Base-by-base conservation (phyloP, 306 rosid species). In the Lathyrus sativus region DNA sequence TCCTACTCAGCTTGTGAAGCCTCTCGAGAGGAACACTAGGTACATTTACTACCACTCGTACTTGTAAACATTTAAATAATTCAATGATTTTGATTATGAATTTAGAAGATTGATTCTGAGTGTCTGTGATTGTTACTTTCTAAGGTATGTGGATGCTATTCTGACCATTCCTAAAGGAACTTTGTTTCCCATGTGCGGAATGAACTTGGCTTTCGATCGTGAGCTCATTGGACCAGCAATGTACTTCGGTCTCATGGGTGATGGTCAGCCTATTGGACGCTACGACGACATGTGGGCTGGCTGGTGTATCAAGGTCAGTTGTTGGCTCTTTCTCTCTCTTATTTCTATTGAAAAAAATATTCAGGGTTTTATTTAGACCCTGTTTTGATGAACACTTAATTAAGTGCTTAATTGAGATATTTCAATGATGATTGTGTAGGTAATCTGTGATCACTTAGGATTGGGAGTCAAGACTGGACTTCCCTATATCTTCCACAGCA, bases 211-310 rank as follows among this genome's bases (percentile, higher is more conserved):
- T 58, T 91, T 91, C 14, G 89, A 91, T 42, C 92, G 95, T 11
- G 92, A 91, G 4, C 92, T 91, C 65, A 86, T 91, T 1, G 97
- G 97, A 71, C 85, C 95, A 44, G 97, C 97, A 54, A 91, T 91
- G 97, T 91, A 91, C 89, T 91, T 91, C 24, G 97, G 97, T 48
- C 97, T 91, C 78, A 91, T 91, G 95, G 97, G 97, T 12, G 97
- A 88, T 49, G 97, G 97, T 29, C 97, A 91, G 71, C 97, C 97
- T 48, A 91, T 91, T 18, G 97, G 97, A 26, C 92, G 97, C 55
- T 91, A 91, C 24, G 97, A 91, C 3, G 97, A 91, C 71, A 91
- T 91, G 97, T 91, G 97, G 95, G 97, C 97, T 49, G 97, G 97
- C 33, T 91, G 97, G 97, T 91, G 97, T 69, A 63, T 74, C 81